Base-by-base conservation (phyloP, 2,329 filamentous ascomycete species). In the Epichloe coenophiala region DNA sequence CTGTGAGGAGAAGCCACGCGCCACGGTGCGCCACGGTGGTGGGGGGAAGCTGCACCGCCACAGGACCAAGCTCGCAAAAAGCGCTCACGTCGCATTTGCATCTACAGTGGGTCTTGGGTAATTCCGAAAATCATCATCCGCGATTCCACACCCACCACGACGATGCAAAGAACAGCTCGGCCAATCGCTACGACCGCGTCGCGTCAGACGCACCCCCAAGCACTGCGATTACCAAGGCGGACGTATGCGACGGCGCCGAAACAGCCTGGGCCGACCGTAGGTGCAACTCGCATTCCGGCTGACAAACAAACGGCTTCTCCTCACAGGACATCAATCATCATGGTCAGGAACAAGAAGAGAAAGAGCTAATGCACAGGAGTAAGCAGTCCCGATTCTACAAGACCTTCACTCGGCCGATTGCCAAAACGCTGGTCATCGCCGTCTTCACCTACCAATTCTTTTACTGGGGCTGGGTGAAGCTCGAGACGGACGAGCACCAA, bases 391-490 rank as follows among this genome's bases (percentile, higher is more conserved):
- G 74, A 45, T 90, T 90, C 69, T 91, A 88, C 72, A 83, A 80
- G 61, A 80, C 79, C 13, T 89, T 88, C 61, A 80, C 81, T 39
- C 75, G 84, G 2, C 86, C 87, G 3, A 72, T 91, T 44, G 75
- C 79, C 49, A 91, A 89, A 68, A 81, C 81, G 49, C 78, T 88
- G 56, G 73, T 91, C 37, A 75, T 85, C 61, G 85, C 87, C 49
- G 76, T 89, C 50, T 81, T 88, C 61, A 84, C 83, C 2, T 93
- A 91, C 65, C 87, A 93, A 67, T 59, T 86, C n/a, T 67, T 76
- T 13, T 91, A 90, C 68, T 88, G 79, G 71, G 70, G 69, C 13
- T 93, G 87, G 87, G 63, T 78, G 38, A 86, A 83, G 66, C 72
- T 91, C 47, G 86, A 90, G 65, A 76, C 77, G 36, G 75, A 86